These are phyloP conservation scores for Aphanomyces invadans DNA, from an alignment of 352 stramenopile genomes.

Conservation along the genomic window DNA sequence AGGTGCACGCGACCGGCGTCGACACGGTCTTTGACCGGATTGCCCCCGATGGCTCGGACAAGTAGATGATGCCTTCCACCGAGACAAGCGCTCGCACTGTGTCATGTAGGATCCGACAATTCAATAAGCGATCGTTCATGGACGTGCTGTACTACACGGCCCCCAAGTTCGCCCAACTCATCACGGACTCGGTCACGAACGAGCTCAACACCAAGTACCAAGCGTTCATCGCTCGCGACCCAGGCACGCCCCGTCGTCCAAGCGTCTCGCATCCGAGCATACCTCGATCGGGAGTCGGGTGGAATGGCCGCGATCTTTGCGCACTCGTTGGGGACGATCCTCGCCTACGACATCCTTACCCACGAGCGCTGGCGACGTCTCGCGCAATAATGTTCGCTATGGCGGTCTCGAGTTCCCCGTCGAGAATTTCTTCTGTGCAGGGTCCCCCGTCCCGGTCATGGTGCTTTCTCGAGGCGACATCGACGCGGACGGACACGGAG, in stretches of 20 bases:
- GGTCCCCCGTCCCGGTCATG: conserved; percentile 79
- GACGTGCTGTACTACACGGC: conserved; percentile 92
- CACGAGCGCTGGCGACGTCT: conserved; percentile 53
- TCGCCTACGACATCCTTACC: conserved; percentile 88
- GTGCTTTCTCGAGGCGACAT: conserved; percentile 77
- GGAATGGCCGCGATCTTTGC: conserved; percentile 86
- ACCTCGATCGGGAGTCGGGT: too few species aligned
- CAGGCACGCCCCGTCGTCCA: conserved; percentile 31
- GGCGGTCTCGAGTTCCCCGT: conserved; percentile 76
- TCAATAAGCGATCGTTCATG: conserved; percentile 92
- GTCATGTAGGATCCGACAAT: conserved; percentile 81
- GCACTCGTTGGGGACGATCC: conserved; percentile 86
- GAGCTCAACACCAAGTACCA: conserved; percentile 86
- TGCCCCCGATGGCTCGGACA: conserved; percentile 58
- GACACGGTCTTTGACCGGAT: conserved; percentile 82
- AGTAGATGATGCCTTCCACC: conserved; percentile 33
- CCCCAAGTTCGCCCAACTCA: conserved; percentile 84
- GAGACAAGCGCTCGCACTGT: background rate
- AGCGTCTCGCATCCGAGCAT: background rate
- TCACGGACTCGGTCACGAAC: conserved; percentile 85
- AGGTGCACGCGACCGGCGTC: conserved; percentile 74
- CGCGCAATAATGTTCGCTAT: conserved; percentile 63
- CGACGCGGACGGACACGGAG: conserved; percentile 50
- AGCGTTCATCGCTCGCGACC: conserved; percentile 84
- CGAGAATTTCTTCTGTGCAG: conserved; percentile 79